Evolutionary conservation across 2,329 filamentous ascomycete species (phyloP).

Genomic region (Sclerotinia nivalis): DNA sequence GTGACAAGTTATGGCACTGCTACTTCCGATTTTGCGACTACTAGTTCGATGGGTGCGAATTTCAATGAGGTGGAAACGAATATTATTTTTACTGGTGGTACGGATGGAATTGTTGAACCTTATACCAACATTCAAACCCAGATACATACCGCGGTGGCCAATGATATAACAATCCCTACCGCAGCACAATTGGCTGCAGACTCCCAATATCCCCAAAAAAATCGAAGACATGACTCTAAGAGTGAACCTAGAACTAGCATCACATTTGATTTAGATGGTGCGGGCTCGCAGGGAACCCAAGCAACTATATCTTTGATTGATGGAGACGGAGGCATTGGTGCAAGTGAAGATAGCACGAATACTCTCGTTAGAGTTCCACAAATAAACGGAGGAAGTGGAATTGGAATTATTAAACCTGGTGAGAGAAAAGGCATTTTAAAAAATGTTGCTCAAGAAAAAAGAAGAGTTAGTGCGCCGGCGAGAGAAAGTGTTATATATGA

Average conservation of each 20-base stretch:
- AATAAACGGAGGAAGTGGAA: too few species aligned
- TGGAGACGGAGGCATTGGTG: not conserved
- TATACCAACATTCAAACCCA: fast-evolving
- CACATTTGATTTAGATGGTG: not conserved
- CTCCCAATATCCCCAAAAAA: not conserved
- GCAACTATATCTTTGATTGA: not conserved
- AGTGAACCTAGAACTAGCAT: not conserved
- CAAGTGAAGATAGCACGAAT: not conserved
- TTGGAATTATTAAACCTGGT: not conserved
- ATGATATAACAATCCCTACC: not conserved
- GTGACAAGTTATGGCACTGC: not conserved
- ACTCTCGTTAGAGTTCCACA: not conserved
- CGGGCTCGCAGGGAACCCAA: not conserved
- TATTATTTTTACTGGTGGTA: not conserved
- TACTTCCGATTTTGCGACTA: not conserved
- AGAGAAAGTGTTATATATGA: not conserved
- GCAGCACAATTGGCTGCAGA: not conserved
- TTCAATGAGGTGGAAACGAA: not conserved
- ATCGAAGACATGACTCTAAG: not conserved
- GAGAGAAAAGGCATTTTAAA: not conserved
- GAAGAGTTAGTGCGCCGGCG: conserved; percentile 4
- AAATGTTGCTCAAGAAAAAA: not conserved
- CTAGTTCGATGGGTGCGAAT: not conserved
- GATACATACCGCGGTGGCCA: not conserved
- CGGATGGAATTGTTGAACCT: not conserved